Evolutionary conservation across 345 rosid genomes (phyloP), one percentile per base, ranked within the genome.

Genomic region (Capsella bursapastoris): DNA sequence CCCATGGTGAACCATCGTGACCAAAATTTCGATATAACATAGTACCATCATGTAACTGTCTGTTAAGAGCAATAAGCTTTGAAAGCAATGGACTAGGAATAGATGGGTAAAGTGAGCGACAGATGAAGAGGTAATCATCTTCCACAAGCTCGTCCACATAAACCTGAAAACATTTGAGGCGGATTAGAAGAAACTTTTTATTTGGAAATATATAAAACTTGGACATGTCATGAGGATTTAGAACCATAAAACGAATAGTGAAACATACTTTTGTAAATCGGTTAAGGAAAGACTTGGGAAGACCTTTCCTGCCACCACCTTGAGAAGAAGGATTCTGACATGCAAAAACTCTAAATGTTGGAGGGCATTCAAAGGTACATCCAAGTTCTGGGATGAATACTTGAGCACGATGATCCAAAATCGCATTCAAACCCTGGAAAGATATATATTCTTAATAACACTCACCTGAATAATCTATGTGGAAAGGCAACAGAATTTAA

Each of bases 241-340:
- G 12, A 44, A 64, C 45, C 35, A 63, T 56, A 32, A 18, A 47
- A 34, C 4, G 8, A 45, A 18, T 57, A 43, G 55, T 32, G 37
- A 37, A n/a, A 57, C 81, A 16, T 80, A 92, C 98, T 90, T 94
- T 94, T 7, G 89, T 87, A 80, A 91, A 94, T 79, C 98, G 96
- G 72, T 94, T 91, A 51, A 94, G 86, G 75, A 94, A 94, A 56
- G 98, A 94, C 80, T 83, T 90, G 14, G 98, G 98, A 67, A 94
- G 97, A 75, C 97, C 96, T 84, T 94, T 94, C 79, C 98, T 82
- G 51, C 98, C 98, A 78, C 98, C 98, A 64, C 98, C 98, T 82
- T 94, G 97, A 76, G 86, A 83, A 52, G 96, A 83, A 79, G 98
- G 98, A 82, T 94, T 94, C 84, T 94, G 98, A 78, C 98, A 94